Base-by-base conservation (phyloP, 306 rosid genomes). In the peach (Prunus persica) region DNA sequence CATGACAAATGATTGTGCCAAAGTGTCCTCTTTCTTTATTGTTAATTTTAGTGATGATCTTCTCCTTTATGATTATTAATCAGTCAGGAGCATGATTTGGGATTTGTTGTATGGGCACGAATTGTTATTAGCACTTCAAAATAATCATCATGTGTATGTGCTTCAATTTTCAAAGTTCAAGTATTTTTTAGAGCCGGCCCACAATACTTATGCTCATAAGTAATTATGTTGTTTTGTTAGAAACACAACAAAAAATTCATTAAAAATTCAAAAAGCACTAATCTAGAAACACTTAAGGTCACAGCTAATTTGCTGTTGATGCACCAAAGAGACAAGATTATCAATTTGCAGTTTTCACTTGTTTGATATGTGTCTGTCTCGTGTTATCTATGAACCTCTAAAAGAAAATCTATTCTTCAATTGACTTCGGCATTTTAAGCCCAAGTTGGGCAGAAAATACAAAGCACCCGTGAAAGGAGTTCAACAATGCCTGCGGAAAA, bases 401-500 rank as follows among this genome's bases (percentile, higher is more conserved):
- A 52, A 2, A 18, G 2, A 52, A 6, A 52, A 18, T 18, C 3
- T 15, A 15, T 19, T 52, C 46, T 13, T 28, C 30, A 52, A 70
- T 52, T 19, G 18, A 19, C 2, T 71, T 71, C 49, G 2, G 50
- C 49, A 71, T 22, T 58, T 54, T 7, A n/a, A 4, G 34, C 38
- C 24, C 67, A 58, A 72, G 43, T 58, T 41, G 76, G n/a, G 2
- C 38, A 57, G 16, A 45, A 16, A 56, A 56, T 28, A 57, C 7
- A 20, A 15, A 1, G 25, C 16, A 72, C 11, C 54, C 4, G 66
- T 2, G 41, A 10, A 3, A 45, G 12, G 66, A 54, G 22, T 56
- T 72, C 66, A 56, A 73, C 55, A 58, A 43, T 73, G 55, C 76
- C 67, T 58, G 27, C 41, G 4, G 16, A 61, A 41, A 22, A 73